Conservation (phyloP, 2,329 filamentous ascomycete species). For the Aschersonia sp. region DNA sequence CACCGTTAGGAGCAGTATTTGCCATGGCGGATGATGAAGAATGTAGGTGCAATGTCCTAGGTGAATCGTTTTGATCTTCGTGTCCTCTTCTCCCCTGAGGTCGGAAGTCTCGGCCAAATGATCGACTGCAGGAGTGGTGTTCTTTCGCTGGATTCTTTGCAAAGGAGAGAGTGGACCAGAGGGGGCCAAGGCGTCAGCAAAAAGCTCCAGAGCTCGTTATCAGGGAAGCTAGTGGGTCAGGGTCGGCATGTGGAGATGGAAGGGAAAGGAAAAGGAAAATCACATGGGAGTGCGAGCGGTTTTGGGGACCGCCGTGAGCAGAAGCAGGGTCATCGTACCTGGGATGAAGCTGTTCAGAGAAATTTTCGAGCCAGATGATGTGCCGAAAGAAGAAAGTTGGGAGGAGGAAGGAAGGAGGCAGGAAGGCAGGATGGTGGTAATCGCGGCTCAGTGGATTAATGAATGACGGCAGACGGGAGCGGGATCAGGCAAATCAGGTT, state of each 20-base stretch:
- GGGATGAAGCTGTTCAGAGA: neutral
- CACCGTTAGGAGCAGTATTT: constrained; percentile 29
- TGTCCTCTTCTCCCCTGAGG: constrained; percentile 1
- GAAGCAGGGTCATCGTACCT: neutral
- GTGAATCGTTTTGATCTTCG: neutral
- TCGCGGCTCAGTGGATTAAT: neutral
- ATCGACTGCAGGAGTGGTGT: too few species aligned
- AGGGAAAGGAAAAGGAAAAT: constrained; percentile 4
- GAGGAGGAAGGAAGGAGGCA: constrained; percentile 3
- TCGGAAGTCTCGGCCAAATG: too few species aligned
- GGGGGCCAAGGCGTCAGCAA: constrained; percentile 3
- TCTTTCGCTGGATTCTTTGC: neutral
- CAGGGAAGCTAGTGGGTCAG: constrained; percentile 1
- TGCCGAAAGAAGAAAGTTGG: neutral
- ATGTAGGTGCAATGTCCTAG: neutral
- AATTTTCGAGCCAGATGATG: neutral
- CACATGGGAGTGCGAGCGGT: constrained; percentile 1
- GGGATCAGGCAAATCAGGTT: constrained; percentile 1
- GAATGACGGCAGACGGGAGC: constrained; percentile 3
- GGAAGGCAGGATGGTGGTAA: neutral
- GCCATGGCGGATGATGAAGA: constrained; percentile 10
- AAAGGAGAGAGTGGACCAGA: constrained; percentile 2
- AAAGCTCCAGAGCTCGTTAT: constrained; percentile 1
- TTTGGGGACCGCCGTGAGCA: neutral
- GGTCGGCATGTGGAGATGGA: constrained; percentile 2